Base-by-base conservation (phyloP, 2,329 filamentous ascomycete genomes). In the Trichophyton schoenleinii region DNA sequence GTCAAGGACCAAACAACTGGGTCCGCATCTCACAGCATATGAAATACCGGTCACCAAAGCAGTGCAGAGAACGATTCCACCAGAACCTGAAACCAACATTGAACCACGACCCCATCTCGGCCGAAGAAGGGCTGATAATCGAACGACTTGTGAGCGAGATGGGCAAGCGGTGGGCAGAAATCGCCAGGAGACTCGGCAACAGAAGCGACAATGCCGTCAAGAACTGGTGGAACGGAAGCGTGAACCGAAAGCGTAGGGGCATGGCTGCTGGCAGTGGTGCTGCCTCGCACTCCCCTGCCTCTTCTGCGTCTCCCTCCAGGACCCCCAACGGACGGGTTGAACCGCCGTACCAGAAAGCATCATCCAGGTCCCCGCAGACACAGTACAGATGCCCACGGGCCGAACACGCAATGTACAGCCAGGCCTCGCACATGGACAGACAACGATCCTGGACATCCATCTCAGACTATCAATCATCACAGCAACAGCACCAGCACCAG, bases 161-260 rank as follows among this genome's bases (percentile, higher is more conserved):
- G 77, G 91, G 91, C 64, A 92, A 91, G 78, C 84, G 88, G 61
- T 96, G 91, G 91, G 91, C 91, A 1, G 90, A 96, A 71, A 96
- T 96, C 70, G 89, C 91, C 52, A 83, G 91, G 66, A 81, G 84
- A 53, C 81, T 96, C 20, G 82, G 87, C 60, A 90, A 90, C 66
- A 87, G 91, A 70, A 95, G 91, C 73, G 91, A 96, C 78, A 96
- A 96, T 70, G 88, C 89, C 31, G 89, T 96, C 65, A 96, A 96
- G 83, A 96, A 96, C 74, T 96, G 91, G 90, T 96, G 89, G 89
- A 96, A 96, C 71, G 91, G 91, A 58, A 89, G 87, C 71, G 88
- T 91, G 81, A 96, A 96, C 77, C 84, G 91, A 69, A 81, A 87
- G 69, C 81, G 79, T 69, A 78, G 85, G 66, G 59, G 28, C 36